These are phyloP conservation scores for Lentinula sp. DNA, from an alignment of 768 basidiomycete species.

Conservation along the genomic window DNA sequence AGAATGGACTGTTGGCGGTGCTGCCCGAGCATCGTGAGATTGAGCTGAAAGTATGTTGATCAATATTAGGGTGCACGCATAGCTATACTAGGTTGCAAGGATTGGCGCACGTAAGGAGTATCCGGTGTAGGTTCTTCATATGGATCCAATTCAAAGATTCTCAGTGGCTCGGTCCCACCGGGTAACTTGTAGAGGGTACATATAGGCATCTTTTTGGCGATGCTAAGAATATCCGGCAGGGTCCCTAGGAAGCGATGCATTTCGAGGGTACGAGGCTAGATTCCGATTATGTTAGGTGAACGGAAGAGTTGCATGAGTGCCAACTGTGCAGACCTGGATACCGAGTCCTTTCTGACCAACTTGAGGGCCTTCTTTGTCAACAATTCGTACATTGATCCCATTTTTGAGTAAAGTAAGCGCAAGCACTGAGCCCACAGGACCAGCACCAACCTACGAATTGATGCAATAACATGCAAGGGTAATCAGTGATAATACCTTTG, in stretches of 20 bases:
- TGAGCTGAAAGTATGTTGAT: not conserved
- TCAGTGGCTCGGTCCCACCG: not conserved
- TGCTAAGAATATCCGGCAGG: constrained; percentile 13
- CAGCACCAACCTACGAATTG: constrained; percentile 10
- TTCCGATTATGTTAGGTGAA: not conserved
- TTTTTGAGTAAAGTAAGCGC: constrained; percentile 9
- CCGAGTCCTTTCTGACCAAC: constrained; percentile 7
- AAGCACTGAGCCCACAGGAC: constrained; percentile 6
- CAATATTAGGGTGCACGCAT: too few relatives aligned
- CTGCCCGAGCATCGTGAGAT: constrained; percentile 6
- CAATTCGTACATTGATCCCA: constrained; percentile 8
- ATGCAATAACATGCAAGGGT: too few relatives aligned
- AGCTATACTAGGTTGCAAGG: too few relatives aligned
- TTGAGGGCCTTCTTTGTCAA: constrained; percentile 4
- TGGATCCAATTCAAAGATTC: not conserved
- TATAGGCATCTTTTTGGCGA: not conserved
- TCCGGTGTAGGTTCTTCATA: constrained; percentile 17
- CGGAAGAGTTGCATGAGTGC: too few relatives aligned
- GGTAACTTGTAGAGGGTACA: not conserved
- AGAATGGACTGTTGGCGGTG: constrained; percentile 13
- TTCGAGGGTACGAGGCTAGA: constrained; percentile 12
- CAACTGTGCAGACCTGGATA: constrained; percentile 3
- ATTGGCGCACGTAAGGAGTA: constrained; percentile 17
- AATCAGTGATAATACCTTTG: too few relatives aligned
- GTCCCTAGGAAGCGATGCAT: constrained; percentile 21